Conservation (phyloP, 352 stramenopile species). For the Phytophthora quininea region DNA sequence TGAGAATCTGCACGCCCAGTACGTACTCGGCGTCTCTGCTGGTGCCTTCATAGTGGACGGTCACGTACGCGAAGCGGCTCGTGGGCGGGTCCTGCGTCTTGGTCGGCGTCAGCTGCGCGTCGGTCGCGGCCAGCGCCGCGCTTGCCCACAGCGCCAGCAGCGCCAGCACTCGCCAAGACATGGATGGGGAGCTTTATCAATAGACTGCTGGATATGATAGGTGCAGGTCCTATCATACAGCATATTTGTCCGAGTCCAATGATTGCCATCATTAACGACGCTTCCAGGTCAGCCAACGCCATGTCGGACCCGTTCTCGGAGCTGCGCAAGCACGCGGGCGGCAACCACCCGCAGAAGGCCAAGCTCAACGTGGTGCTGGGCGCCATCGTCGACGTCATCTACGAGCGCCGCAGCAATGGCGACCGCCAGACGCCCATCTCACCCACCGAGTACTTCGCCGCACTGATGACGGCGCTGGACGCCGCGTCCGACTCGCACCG, state of each 20-base stretch:
- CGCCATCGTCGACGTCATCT: slow-evolving; percentile 85
- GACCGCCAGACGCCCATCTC: slow-evolving; percentile 48
- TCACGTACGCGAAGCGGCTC: slow-evolving; percentile 86
- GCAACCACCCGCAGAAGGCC: slow-evolving; percentile 80
- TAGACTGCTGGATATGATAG: neutral
- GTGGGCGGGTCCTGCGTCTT: slow-evolving; percentile 25
- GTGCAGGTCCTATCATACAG: no score
- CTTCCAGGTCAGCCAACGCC: slow-evolving; percentile 21
- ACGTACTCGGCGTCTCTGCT: slow-evolving; percentile 86
- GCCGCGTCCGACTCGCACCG: slow-evolving; percentile 72
- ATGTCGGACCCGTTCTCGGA: slow-evolving; percentile 81
- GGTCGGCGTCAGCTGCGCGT: slow-evolving; percentile 14
- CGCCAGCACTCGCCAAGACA: slow-evolving; percentile 29
- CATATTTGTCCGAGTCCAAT: no score
- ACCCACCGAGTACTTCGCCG: slow-evolving; percentile 88
- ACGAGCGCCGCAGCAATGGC: slow-evolving; percentile 57
- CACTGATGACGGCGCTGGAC: slow-evolving; percentile 88
- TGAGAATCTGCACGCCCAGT: slow-evolving; percentile 81
- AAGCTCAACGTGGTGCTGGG: slow-evolving; percentile 85
- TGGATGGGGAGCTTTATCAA: slow-evolving; percentile 14
- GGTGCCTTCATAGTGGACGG: slow-evolving; percentile 87
- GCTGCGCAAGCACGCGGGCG: slow-evolving; percentile 79
- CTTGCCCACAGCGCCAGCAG: slow-evolving; percentile 32
- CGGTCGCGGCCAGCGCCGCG: slow-evolving; percentile 7
- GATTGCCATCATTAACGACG: no score